A percentile compares a stretch with the other conserved stretches of the same genome.
Conservation (phyloP, 768 basidiomycete species). For the Aureoboletus auriporus region DNA sequence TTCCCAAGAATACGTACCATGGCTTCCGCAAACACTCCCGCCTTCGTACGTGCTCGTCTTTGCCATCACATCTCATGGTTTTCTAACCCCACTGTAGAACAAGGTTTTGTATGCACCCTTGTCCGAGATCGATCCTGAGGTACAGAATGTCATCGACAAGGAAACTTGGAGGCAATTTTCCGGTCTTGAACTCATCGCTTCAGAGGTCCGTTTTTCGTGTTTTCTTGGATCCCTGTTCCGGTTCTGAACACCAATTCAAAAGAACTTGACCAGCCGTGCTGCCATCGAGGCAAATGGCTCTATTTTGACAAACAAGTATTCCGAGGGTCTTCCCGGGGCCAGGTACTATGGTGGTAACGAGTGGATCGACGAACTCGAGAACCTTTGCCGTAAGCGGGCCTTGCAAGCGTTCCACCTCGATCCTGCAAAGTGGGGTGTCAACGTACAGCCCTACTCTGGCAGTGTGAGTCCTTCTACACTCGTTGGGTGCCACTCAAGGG, state of each 20-base stretch:
- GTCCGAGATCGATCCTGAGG: slow-evolving; percentile 88
- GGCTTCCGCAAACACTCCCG: slow-evolving; percentile 57
- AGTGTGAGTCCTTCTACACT: slow-evolving; percentile 49
- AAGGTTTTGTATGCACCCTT: slow-evolving; percentile 85
- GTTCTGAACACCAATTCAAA: background rate
- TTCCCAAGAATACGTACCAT: slow-evolving; percentile 40
- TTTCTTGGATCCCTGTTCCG: background rate
- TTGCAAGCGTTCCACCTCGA: slow-evolving; percentile 96
- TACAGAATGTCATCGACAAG: slow-evolving; percentile 97
- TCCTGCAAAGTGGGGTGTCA: slow-evolving; percentile 92
- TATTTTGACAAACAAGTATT: slow-evolving; percentile 98
- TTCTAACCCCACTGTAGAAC: slow-evolving; percentile 56
- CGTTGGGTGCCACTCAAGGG: background rate
- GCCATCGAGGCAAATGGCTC: slow-evolving; percentile 99
- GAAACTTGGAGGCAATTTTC: slow-evolving; percentile 99
- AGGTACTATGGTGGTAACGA: slow-evolving; percentile 99
- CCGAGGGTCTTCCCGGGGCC: slow-evolving; percentile 96
- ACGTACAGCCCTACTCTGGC: slow-evolving; percentile 98
- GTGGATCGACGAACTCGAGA: slow-evolving; percentile 94
- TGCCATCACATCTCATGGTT: background rate
- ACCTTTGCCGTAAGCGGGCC: slow-evolving; percentile 92
- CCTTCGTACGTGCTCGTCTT: slow-evolving; percentile 46
- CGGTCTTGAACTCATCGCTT: slow-evolving; percentile 97
- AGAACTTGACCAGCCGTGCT: slow-evolving; percentile 96
- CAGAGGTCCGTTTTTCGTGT: slow-evolving; percentile 63